Evolutionary conservation across 1,139 yeast species (phyloP), one percentile per base, ranked within the genome.

Genomic region (Saccharomyces hybrid): DNA sequence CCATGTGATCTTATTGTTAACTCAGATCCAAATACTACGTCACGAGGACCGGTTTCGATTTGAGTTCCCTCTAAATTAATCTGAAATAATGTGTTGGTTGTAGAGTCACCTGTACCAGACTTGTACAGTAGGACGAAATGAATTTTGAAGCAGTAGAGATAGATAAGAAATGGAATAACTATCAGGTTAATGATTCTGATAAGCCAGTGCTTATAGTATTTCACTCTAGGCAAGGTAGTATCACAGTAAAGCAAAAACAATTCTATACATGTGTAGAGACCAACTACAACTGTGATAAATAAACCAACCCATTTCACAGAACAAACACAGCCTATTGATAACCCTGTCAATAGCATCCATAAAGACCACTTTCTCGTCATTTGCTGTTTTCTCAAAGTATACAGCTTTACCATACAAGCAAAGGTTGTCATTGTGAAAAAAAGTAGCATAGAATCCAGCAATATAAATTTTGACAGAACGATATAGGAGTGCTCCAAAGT

Each of bases 261-360:
- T 63, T 93, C 98, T 56, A 80, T 78, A 11, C 87, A 71, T 3
- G 90, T 86, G 73, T 90, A 93, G n/a, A 88, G 60, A 1, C 99
- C 99, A 53, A 91, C 87, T 26, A 91, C 73, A 0, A 81, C 79
- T 8, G 97, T 95, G 49, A 87, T 83, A 67, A 93, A 90, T 51
- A 91, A 71, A 4, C 99, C 99, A 20, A 93, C 98, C 97, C 96
- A 89, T 73, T 93, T 93, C 47, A 91, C 95, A 51, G 96, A 83
- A 62, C 91, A 85, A 13, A 91, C 98, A 70, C 96, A 88, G 0
- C 99, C 99, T 60, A 95, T 81, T 9, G 90, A 81, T 5, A 86
- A 57, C 7, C 99, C 99, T 1, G 95, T 82, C 16, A 84, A 63
- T 4, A 78, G 52, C 67, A 84, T 70, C 90, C 90, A 84, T 25